Percentiles rank a stretch among this genome's conserved stretches.
phyloP scores from a whole-genome alignment of 1,284 basidiomycete genomes.

The Fomes fomentarius region DNA sequence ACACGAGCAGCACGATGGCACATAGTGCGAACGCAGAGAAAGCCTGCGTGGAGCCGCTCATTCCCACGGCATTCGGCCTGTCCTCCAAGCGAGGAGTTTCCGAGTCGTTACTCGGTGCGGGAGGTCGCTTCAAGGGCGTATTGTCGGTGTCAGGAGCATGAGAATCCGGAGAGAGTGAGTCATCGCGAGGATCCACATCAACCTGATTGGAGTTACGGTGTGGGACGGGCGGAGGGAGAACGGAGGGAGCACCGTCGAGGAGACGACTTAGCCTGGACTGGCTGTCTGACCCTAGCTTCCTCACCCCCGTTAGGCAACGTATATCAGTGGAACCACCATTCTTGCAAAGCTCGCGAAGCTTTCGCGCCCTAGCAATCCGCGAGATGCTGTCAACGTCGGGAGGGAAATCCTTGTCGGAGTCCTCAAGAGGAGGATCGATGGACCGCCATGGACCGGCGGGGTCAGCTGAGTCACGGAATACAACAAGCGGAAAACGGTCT shows the following conservation, averaged over 20 bases:
- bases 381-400: conserved; percentile 48
- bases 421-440: conserved; percentile 42
- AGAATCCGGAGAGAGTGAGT: neutral
- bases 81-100: conserved; percentile 1
- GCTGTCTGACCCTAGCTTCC: conserved; percentile 46
- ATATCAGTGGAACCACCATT: conserved; percentile 46
- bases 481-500: conserved; percentile 72
- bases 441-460: conserved; percentile 26
- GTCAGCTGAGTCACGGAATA: conserved; percentile 56
- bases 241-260: conserved; percentile 38
- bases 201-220: conserved; percentile 14
- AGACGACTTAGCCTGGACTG: conserved; percentile 36
- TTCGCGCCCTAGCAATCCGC: conserved; percentile 40
- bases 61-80: conserved; percentile 1
- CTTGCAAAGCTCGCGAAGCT: conserved; percentile 36
- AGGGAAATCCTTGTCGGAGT: conserved; percentile 37
- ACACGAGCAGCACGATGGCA: conserved; percentile 20
- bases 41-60: conserved; percentile 18
- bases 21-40: conserved; percentile 24
- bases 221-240: conserved; percentile 16
- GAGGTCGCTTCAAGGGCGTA: conserved; percentile 5
- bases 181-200: conserved; percentile 3
- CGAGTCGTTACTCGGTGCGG: conserved; percentile 8
- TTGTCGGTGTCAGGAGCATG: conserved; percentile 1
- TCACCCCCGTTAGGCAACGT: conserved; percentile 64